These are phyloP conservation scores for Musa troglodytarum DNA, from an alignment of 176 grass and related monocot genomes.

Conservation along the genomic window DNA sequence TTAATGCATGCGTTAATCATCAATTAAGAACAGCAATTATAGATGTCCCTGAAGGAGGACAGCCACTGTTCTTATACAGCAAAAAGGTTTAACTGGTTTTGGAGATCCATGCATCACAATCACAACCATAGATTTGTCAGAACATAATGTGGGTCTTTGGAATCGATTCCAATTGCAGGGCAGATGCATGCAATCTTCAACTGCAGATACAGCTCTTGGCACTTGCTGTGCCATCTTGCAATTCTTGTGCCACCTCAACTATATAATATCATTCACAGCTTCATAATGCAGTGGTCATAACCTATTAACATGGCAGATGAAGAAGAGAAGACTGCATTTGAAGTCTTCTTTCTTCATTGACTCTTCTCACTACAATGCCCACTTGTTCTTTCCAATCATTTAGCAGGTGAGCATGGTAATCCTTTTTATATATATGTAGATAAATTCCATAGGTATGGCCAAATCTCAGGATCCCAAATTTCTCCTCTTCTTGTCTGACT, in stretches of 20 bases:
- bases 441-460: too few relatives aligned
- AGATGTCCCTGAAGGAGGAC: neutral
- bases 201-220: neutral
- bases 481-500: neutral
- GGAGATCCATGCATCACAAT: neutral
- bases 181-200: neutral
- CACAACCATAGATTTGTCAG: neutral
- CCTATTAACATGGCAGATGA: neutral
- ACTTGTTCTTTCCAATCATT: slow-evolving; percentile 1
- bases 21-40: too few relatives aligned
- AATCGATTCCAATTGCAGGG: neutral
- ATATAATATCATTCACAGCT: neutral
- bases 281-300: neutral
- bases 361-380: neutral
- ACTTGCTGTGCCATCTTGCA: neutral
- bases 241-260: neutral
- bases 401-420: neutral
- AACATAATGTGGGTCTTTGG: neutral
- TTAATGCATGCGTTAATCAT: too few relatives aligned
- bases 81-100: neutral
- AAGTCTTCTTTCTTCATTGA: neutral
- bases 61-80: neutral
- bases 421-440: neutral
- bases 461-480: too few relatives aligned
- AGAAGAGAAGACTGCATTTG: neutral